Conservation (phyloP, 2,329 filamentous ascomycete genomes). For the Exophiala bonariae region DNA sequence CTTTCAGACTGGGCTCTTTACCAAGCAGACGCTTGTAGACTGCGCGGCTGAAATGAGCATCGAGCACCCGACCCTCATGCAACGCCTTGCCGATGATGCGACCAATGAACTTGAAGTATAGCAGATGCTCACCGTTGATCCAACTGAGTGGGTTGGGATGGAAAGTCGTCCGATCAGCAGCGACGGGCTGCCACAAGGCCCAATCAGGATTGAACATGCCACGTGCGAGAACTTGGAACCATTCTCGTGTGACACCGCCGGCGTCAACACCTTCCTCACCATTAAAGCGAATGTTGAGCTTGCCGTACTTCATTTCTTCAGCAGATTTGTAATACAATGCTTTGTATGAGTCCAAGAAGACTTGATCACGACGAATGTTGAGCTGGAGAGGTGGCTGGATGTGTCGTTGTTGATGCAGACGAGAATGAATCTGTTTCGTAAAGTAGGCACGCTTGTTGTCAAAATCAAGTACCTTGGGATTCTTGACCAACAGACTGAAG, state of each 20-base stretch:
- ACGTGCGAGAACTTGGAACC: constrained; percentile 95
- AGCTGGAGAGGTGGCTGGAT: constrained; percentile 78
- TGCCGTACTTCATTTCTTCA: constrained; percentile 98
- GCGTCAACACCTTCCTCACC: constrained; percentile 97
- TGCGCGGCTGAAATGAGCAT: constrained; percentile 98
- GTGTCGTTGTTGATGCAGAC: constrained; percentile 68
- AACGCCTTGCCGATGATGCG: constrained; percentile 97
- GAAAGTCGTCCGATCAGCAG: constrained; percentile 96
- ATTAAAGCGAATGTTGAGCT: constrained; percentile 95
- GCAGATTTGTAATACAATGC: constrained; percentile 96
- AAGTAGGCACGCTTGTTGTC: constrained; percentile 99
- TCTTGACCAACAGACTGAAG: constrained; percentile 93
- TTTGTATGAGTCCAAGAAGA: constrained; percentile 98
- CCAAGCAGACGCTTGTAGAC: constrained; percentile 98
- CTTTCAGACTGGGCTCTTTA: constrained; percentile 93
- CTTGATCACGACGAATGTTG: constrained; percentile 85
- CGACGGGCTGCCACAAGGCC: constrained; percentile 92
- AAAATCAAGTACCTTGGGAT: constrained; percentile 97
- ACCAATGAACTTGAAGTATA: constrained; percentile 99
- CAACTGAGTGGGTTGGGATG: constrained; percentile 93
- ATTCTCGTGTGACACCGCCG: constrained; percentile 94
- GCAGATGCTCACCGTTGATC: constrained; percentile 91
- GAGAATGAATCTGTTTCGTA: constrained; percentile 83
- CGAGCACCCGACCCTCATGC: constrained; percentile 91
- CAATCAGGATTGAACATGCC: constrained; percentile 99